Base-by-base conservation (phyloP, 371 early-diverging fungal species). In the Gilbertella persicaria region DNA sequence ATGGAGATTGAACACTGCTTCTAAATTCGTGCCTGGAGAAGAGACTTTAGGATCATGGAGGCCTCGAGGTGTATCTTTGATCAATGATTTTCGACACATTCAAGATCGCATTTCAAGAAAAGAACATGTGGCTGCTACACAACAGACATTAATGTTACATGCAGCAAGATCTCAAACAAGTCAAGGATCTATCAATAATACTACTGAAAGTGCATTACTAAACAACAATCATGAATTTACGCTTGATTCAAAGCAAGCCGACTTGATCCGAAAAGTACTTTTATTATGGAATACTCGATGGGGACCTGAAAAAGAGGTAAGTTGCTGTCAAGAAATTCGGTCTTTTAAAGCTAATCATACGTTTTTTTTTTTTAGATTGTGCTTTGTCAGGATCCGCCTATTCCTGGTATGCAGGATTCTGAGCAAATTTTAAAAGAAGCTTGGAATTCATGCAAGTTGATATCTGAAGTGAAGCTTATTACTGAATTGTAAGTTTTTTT, bases 11-110 rank as follows among this genome's bases (percentile, higher is more conserved):
- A 87, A 90, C 64, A 88, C 90, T 0, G 84, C 84, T 4, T 66
- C 73, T 21, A 80, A 87, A 49, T 89, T 88, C 54, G 85, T 93
- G 1, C 84, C 91, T 13, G 95, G 94, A 24, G 89, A 91, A 54
- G 93, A 93, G 54, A 76, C 80, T 25, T 59, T 91, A 41, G 85
- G 75, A 2, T 64, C 66, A 1, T 93, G 93, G 92, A 70, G 80
- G 43, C 92, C 93, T 0, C 78, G 87, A 0, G 89, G 91, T 3
- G 83, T 88, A 12, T 85, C 83, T 0, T 62, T 89, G 20, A 78
- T 94, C 14, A 67, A 78, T 30, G 84, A 84, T 37, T 90, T 75
- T 55, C 60, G 71, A 48, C 60, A 64, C 19, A 71, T 79, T 13
- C 65, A 63, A n/a, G 72, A 73, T 12, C 58, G 57, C n/a, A 61